A percentile compares a stretch with the other conserved stretches of the same genome.
phyloP scores from a whole-genome alignment of 1,139 yeast genomes.

The Suhomyces anneliseae region DNA sequence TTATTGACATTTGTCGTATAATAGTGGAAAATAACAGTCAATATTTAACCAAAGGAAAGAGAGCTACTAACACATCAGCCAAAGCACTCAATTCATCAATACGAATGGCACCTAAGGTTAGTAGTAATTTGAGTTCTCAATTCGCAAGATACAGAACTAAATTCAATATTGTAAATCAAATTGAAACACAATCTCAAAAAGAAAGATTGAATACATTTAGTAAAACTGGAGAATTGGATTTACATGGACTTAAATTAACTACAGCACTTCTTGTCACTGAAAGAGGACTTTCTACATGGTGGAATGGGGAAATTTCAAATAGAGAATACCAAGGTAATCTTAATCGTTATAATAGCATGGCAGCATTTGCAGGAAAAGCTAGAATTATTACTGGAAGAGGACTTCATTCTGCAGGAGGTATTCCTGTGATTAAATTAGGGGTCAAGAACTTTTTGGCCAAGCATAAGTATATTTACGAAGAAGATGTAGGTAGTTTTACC shows the following conservation, averaged over 20 bases:
- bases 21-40: conserved; percentile 26
- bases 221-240: conserved; percentile 39
- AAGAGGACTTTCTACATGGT: conserved; percentile 48
- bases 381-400: conserved; percentile 62
- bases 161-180: conserved; percentile 2
- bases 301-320: conserved; percentile 46
- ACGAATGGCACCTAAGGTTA: not conserved
- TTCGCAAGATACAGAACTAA: conserved; percentile 13
- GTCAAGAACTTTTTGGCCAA: conserved; percentile 37
- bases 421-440: conserved; percentile 41
- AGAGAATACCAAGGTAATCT: conserved; percentile 42
- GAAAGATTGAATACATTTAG: not conserved
- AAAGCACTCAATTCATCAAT: not conserved
- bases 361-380: conserved; percentile 37
- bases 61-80: not conserved
- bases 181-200: conserved; percentile 3
- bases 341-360: conserved; percentile 29
- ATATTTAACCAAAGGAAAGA: conserved; percentile 11
- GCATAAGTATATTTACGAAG: conserved; percentile 42
- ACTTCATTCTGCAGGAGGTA: conserved; percentile 56
- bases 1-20: conserved; percentile 27
- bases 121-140: conserved; percentile 9
- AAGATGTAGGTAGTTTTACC: conserved; percentile 43
- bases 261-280: conserved; percentile 42
- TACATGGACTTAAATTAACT: conserved; percentile 49